Evolutionary conservation across 768 basidiomycete species (phyloP).

Genomic region (Psilocybe tampanensis): DNA sequence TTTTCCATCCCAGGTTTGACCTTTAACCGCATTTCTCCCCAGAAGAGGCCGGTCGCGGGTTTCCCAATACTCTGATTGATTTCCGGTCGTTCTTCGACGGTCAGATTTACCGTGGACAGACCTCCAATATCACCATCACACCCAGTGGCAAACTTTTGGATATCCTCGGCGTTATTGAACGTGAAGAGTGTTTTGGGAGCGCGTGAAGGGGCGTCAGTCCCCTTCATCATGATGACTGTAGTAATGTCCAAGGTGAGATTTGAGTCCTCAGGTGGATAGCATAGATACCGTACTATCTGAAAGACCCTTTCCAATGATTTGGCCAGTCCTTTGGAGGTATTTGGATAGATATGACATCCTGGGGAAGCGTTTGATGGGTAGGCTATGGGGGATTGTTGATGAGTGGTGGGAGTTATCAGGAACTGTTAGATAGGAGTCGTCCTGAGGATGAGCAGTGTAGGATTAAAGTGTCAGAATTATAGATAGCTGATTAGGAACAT

Average conservation of each 20-base stretch:
- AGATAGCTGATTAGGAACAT: too few species aligned
- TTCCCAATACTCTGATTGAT: slow-evolving; percentile 47
- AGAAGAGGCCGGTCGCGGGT: slow-evolving; percentile 66
- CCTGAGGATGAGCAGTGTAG: too few species aligned
- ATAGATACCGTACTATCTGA: slow-evolving; percentile 30
- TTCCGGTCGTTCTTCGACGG: slow-evolving; percentile 57
- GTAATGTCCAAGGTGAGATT: not conserved
- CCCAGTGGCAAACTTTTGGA: slow-evolving; percentile 71
- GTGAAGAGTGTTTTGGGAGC: slow-evolving; percentile 66
- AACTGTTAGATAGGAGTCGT: too few species aligned
- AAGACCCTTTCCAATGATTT: slow-evolving; percentile 35
- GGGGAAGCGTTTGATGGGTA: not conserved
- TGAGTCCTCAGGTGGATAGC: slow-evolving; percentile 6
- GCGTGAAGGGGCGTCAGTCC: slow-evolving; percentile 64
- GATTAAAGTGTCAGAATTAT: too few species aligned
- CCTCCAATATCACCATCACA: slow-evolving; percentile 92
- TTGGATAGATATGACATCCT: slow-evolving; percentile 31
- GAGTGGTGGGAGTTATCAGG: too few species aligned
- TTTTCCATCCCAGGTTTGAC: slow-evolving; percentile 70
- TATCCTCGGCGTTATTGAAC: slow-evolving; percentile 60
- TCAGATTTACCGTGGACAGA: slow-evolving; percentile 75
- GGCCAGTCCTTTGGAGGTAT: slow-evolving; percentile 43
- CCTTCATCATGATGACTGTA: slow-evolving; percentile 75
- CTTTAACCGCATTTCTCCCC: slow-evolving; percentile 74
- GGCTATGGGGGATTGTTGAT: too few species aligned